Base-by-base conservation (phyloP, 108 stramenopile genomes). In the Fragilariopsis cylindrus region DNA sequence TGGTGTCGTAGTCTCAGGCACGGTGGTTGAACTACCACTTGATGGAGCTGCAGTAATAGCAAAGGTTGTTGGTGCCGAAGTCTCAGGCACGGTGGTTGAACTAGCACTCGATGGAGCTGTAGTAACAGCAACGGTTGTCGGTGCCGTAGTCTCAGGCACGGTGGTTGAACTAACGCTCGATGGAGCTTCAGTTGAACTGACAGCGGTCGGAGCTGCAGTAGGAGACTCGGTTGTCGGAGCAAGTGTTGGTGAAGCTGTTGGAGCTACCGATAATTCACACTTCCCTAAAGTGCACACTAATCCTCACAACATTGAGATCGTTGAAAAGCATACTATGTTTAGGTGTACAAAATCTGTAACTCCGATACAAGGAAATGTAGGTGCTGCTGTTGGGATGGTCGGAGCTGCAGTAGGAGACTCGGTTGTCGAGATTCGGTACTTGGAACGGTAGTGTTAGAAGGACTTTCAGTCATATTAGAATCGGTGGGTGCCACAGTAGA, bases 1-100 rank as follows among this genome's bases (percentile, higher is more conserved):
- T 9, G 42, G 8, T 43, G 65, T 41, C 21, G 39, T 45, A 30
- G 30, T 30, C 30, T 30, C 30, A 30, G 30, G 30, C 30, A 30
- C 2, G 69, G 18, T 50, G 30, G 44, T 52, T 11, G 69, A 50
- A 0, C 11, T 52, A 7, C 48, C 69, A 12, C 18, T 69, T 30
- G 69, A 50, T 13, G 30, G n/a, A 66, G 65, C 9, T 45, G 65
- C 3, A 66, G 65, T 40, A 66, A 12, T 9, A 45, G 42, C 16
- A 53, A 19, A 53, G n/a, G 0, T 57, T 19, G 72, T 18, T 50
- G 39, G 47, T 11, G 6, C 48, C 18, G 47, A 4, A 7, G 72
- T 47, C 45, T 0, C 72, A 7, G n/a, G 9, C 7, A 60, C 49
- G 19, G 60, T 57, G 7, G 46, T 40, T 48, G 72, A 16, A 60